phyloP scores from a whole-genome alignment of 2,329 filamentous ascomycete species.

The Trichoderma sp. region DNA sequence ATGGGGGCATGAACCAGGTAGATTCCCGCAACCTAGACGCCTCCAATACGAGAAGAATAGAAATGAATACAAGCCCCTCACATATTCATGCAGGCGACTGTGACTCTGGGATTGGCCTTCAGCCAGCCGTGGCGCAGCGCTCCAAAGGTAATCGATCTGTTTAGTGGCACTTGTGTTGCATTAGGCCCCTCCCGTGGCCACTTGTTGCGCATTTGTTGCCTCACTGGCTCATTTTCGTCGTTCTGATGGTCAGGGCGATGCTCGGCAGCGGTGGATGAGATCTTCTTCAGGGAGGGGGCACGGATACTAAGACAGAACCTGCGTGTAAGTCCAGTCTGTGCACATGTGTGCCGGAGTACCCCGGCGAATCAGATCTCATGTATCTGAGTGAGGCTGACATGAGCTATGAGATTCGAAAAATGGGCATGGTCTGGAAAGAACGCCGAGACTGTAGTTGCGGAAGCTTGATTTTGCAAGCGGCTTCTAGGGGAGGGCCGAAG shows the following conservation, averaged over 20 bases:
- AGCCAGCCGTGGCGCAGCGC: background rate
- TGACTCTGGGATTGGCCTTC: background rate
- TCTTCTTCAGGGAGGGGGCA: background rate
- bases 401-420: background rate
- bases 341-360: background rate
- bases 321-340: background rate
- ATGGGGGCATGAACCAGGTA: background rate
- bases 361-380: background rate
- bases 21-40: background rate
- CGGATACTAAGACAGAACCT: background rate
- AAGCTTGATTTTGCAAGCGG: background rate
- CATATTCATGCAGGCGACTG: background rate
- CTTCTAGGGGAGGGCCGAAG: background rate
- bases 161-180: background rate
- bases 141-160: background rate
- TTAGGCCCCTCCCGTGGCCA: background rate
- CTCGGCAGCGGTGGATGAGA: background rate
- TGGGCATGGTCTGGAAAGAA: background rate
- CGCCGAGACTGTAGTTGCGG: background rate
- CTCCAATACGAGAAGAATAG: background rate
- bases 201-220: background rate
- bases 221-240: background rate
- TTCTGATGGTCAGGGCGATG: background rate
- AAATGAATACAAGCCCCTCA: constrained; percentile 8
- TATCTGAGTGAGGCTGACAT: background rate